Conservation (phyloP, 495 filamentous ascomycete species). For the Lophium mytilinum region DNA sequence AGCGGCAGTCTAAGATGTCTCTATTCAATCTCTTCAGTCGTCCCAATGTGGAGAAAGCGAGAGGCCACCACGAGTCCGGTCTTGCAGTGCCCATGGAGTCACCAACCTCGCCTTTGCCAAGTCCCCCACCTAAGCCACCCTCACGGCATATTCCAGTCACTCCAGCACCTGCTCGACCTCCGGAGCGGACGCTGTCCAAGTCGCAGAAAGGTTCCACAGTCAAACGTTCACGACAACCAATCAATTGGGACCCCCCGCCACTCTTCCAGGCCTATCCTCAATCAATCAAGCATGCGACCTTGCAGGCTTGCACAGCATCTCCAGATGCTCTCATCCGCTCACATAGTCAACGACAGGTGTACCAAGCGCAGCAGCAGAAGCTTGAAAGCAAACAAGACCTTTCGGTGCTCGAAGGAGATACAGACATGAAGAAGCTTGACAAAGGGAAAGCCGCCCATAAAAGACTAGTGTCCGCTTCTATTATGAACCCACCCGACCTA, state of each 20-base stretch:
- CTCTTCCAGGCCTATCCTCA: constrained; percentile 90
- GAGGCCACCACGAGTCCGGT: constrained; percentile 32
- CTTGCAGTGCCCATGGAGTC: constrained; percentile 22
- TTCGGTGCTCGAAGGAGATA: constrained; percentile 30
- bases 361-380: constrained; percentile 39
- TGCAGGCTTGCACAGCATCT: constrained; percentile 44
- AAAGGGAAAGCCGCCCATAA: constrained; percentile 4
- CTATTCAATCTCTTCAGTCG: constrained; percentile 36
- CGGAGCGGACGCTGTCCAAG: background rate
- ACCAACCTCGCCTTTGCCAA: constrained; percentile 5
- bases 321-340: constrained; percentile 57
- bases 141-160: constrained; percentile 11
- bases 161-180: background rate
- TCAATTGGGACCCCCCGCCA: constrained; percentile 65
- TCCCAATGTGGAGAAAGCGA: constrained; percentile 35
- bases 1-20: constrained; percentile 33
- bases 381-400: constrained; percentile 27
- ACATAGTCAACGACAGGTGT: constrained; percentile 40
- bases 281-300: constrained; percentile 52
- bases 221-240: constrained; percentile 1
- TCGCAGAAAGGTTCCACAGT: constrained; percentile 8
- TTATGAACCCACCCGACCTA: constrained; percentile 60
- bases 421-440: constrained; percentile 23
- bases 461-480: constrained; percentile 44
- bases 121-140: constrained; percentile 15